Percentiles rank a stretch among this genome's conserved stretches.
Conservation (phyloP, 257 asterid genomes). For the Ocimum tenuiflorum region DNA sequence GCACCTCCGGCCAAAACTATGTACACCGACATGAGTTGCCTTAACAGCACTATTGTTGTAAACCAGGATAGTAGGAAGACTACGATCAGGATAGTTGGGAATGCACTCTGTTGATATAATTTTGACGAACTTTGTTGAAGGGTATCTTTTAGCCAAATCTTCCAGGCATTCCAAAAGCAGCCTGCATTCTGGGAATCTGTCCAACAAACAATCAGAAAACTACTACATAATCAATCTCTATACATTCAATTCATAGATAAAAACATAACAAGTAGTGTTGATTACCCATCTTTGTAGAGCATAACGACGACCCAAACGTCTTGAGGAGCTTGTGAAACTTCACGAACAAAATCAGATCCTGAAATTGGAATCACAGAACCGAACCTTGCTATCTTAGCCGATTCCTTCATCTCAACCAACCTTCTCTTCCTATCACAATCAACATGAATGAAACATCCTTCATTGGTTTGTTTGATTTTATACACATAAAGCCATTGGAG, state of each 20-base stretch:
- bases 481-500: too few species aligned
- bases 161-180: slow-evolving; percentile 80
- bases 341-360: slow-evolving; percentile 94
- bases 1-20: slow-evolving; percentile 86
- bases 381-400: slow-evolving; percentile 65
- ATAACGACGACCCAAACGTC: slow-evolving; percentile 89
- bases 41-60: slow-evolving; percentile 79
- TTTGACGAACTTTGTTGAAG: slow-evolving; percentile 88
- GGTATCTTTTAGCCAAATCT: slow-evolving; percentile 66
- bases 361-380: slow-evolving; percentile 84
- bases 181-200: slow-evolving; percentile 61
- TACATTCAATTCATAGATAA: not conserved
- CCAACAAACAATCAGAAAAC: not conserved
- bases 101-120: slow-evolving; percentile 91
- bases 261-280: not conserved
- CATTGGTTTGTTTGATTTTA: not conserved
- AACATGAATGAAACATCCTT: not conserved
- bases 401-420: slow-evolving; percentile 79
- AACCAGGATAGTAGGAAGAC: slow-evolving; percentile 83
- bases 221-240: not conserved
- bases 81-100: slow-evolving; percentile 87
- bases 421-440: slow-evolving; percentile 65
- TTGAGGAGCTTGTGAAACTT: slow-evolving; percentile 92
- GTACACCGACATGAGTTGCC: slow-evolving; percentile 72
- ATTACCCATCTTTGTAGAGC: slow-evolving; percentile 86